A percentile compares a stretch with the other conserved stretches of the same genome.
phyloP scores from a whole-genome alignment of 352 stramenopile genomes.

The Halophytophthora batemanensis region DNA sequence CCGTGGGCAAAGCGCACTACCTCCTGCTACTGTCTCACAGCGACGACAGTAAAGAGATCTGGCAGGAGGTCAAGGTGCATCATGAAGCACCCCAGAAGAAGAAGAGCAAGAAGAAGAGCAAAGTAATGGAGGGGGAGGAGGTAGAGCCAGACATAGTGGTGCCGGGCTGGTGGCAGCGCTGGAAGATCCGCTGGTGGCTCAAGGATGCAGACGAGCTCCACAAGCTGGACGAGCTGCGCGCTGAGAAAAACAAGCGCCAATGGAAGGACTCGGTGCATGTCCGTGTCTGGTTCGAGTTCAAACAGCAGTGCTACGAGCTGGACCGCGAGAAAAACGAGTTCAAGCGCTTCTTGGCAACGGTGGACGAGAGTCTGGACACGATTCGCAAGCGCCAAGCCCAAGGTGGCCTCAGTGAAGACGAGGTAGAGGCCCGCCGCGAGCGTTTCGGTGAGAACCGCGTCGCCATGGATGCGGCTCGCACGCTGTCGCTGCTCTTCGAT shows the following conservation, averaged over 20 bases:
- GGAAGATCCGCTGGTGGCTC: not conserved
- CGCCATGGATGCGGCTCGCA: constrained; percentile 33
- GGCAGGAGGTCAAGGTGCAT: constrained; percentile 36
- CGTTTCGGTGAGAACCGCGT: constrained; percentile 54
- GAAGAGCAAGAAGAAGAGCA: not conserved
- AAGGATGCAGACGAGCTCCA: not conserved
- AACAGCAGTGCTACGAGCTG: constrained; percentile 69
- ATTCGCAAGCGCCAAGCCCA: constrained; percentile 22
- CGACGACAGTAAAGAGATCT: constrained; percentile 35
- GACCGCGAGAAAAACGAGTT: constrained; percentile 46
- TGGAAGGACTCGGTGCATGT: not conserved
- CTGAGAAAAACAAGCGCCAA: constrained; percentile 1
- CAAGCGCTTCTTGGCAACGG: constrained; percentile 45
- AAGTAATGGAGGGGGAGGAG: not conserved
- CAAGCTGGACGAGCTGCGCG: not conserved
- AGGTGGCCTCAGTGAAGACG: constrained; percentile 18
- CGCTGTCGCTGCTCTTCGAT: constrained; percentile 43
- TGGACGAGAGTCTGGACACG: constrained; percentile 30
- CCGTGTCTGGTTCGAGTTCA: constrained; percentile 65
- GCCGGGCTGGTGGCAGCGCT: not conserved
- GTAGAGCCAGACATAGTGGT: not conserved
- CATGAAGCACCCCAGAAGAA: constrained; percentile 1
- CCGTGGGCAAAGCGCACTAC: constrained; percentile 36
- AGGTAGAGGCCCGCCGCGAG: constrained; percentile 17
- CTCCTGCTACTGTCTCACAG: constrained; percentile 45